These are phyloP conservation scores for Singerocomus rubriflavus DNA, from an alignment of 1,284 basidiomycete species.

Conservation along the genomic window DNA sequence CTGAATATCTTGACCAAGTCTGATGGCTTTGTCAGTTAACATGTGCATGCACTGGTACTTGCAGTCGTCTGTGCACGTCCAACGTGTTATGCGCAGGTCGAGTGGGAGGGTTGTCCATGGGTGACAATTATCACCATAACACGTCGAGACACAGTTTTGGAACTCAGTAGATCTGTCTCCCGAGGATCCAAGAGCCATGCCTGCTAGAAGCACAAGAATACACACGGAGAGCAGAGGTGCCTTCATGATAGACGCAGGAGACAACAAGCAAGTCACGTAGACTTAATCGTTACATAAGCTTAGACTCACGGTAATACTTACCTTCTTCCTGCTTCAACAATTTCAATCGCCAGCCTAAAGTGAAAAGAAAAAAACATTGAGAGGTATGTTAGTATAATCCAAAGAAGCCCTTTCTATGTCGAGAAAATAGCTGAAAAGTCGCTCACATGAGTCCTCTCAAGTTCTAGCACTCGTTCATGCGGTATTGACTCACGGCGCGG, in stretches of 20 bases:
- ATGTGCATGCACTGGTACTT: slow-evolving; percentile 86
- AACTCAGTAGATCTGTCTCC: slow-evolving; percentile 60
- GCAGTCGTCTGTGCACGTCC: slow-evolving; percentile 87
- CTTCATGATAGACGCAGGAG: slow-evolving; percentile 9
- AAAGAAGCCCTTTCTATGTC: no score
- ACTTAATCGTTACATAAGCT: slow-evolving; percentile 18
- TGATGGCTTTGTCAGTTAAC: slow-evolving; percentile 65
- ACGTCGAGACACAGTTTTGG: slow-evolving; percentile 49
- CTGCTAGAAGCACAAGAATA: slow-evolving; percentile 13
- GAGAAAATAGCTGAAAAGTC: no score
- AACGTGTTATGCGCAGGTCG: slow-evolving; percentile 54
- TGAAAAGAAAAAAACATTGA: no score
- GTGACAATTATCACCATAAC: slow-evolving; percentile 35
- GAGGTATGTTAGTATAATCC: not conserved
- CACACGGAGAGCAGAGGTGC: slow-evolving; percentile 8
- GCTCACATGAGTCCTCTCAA: not conserved
- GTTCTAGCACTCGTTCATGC: not conserved
- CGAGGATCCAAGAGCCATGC: slow-evolving; percentile 39
- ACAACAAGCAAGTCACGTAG: not conserved
- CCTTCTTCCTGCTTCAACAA: not conserved
- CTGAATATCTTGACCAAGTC: slow-evolving; percentile 44
- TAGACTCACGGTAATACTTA: not conserved
- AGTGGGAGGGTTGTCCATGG: slow-evolving; percentile 39
- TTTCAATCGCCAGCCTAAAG: not conserved
- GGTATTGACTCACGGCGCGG: not conserved